Evolutionary conservation across 768 basidiomycete species (phyloP), one percentile per base, ranked within the genome.

Genomic region (Leccinum aurantiacum): DNA sequence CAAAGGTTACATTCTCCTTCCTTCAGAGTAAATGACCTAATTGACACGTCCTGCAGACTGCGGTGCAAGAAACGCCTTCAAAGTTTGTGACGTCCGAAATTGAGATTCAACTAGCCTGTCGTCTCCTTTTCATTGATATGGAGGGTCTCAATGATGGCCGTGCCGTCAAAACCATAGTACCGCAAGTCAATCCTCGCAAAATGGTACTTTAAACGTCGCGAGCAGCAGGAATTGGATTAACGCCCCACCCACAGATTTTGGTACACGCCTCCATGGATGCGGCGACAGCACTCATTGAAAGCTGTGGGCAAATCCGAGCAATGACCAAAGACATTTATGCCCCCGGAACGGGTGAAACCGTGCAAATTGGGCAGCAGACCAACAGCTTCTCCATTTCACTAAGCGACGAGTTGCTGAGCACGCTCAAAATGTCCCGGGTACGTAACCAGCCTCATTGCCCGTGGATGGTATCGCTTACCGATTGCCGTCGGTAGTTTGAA

Each of bases 121-220:
- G 90, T 5, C 76, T 98, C 29, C 83, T 95, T 50, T 98, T 91
- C 67, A 86, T 98, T 50, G 96, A 99, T 69, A 87, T 98, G 84
- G 97, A 98, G 69, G 97, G 97, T 31, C 77, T 96, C 56, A 95
- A 95, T 67, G 97, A 99, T 67, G 96, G 96, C 2, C 91, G 96
- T 61, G 95, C 97, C 1, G 88, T 97, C 61, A 98, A 98, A 74
- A 95, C 91, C 0, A 97, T 99, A 63, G 88, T 98, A 5, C 93
- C 96, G 3, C 93, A 97, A 78, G 87, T 99, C 61, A 95, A 96
- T 68, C 97, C 97, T 31, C 83, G 97, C 19, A 95, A 95, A 80
- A 87, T 98, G 86, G 96, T 95, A 57, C 49, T 80, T 60, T 46
- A 58, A 59, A 29, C 27, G 1, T 24, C 5, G 25, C 27, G 17